These are phyloP conservation scores for Kwoniella botswanensis DNA, from an alignment of 768 basidiomycete species.

Conservation along the genomic window DNA sequence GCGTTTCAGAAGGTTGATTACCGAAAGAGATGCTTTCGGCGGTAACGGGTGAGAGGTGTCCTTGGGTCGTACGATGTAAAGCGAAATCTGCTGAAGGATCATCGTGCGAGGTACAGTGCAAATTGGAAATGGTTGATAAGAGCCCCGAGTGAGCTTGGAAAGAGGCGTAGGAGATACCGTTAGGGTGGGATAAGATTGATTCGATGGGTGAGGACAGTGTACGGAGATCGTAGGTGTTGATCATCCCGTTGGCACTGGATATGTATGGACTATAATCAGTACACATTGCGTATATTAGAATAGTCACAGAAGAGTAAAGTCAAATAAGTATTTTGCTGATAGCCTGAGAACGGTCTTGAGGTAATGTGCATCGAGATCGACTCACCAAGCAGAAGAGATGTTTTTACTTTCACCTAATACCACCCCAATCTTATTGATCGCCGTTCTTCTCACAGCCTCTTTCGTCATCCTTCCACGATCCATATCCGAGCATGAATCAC, in stretches of 20 bases:
- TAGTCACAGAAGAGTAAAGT: conserved; percentile 4
- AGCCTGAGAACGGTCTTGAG: background rate
- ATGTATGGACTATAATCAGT: no score
- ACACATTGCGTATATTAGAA: no score
- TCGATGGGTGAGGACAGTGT: conserved; percentile 23
- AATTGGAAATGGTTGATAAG: conserved; percentile 38
- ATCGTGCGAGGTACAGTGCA: background rate
- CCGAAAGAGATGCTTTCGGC: conserved; percentile 32
- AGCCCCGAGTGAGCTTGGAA: conserved; percentile 52
- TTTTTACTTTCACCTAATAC: conserved; percentile 45
- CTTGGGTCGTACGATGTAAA: conserved; percentile 29
- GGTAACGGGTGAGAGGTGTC: conserved; percentile 24
- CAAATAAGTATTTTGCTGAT: background rate
- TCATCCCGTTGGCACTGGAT: conserved; percentile 41
- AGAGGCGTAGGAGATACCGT: conserved; percentile 37
- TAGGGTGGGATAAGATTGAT: conserved; percentile 37
- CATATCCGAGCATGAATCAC: background rate
- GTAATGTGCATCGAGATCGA: background rate
- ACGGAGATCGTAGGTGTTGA: conserved; percentile 47
- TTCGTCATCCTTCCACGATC: no score
- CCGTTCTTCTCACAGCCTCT: background rate
- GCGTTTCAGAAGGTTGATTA: background rate
- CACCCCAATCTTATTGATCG: conserved; percentile 39
- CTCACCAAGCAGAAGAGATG: conserved; percentile 46
- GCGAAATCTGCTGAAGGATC: conserved; percentile 24